These are phyloP conservation scores for Chimonanthus salicifolius DNA, from an alignment of 164 flowering plant species.

Conservation along the genomic window DNA sequence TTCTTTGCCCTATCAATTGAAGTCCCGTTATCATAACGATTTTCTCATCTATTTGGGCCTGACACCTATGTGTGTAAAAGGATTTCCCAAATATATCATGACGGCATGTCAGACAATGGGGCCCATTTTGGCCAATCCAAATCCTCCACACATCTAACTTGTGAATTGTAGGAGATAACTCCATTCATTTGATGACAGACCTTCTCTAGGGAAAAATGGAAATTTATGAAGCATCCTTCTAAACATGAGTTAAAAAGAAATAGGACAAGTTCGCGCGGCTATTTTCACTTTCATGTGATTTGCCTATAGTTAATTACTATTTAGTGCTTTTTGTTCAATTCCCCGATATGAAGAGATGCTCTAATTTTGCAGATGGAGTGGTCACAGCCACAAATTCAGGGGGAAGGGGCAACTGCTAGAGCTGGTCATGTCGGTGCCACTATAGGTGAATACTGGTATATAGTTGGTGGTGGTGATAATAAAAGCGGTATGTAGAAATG, in stretches of 20 bases:
- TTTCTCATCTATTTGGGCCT: too few species aligned
- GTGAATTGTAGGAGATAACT: not conserved
- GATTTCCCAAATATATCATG: too few species aligned
- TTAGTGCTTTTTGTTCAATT: not conserved
- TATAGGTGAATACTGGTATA: conserved; percentile 69
- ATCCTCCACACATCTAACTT: too few species aligned
- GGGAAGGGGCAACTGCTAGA: conserved; percentile 66
- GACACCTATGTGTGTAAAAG: too few species aligned
- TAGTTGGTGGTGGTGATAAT: conserved; percentile 97
- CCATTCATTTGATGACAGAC: not conserved
- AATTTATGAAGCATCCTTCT: not conserved
- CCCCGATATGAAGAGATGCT: conserved; percentile 2
- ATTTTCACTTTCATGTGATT: not conserved
- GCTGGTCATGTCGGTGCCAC: conserved; percentile 88
- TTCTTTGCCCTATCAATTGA: too few species aligned
- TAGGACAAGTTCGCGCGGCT: too few species aligned
- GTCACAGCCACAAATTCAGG: conserved; percentile 83
- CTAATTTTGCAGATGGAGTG: conserved; percentile 73
- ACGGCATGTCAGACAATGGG: too few species aligned
- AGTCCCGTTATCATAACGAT: too few species aligned
- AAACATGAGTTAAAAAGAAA: not conserved
- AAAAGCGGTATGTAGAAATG: conserved; percentile 52
- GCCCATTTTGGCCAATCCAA: too few species aligned
- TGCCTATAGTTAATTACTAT: not conserved
- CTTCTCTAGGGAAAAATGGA: not conserved